Conservation (phyloP, 805 yeast genomes). For the Lipomyces spencermartinsiae region DNA sequence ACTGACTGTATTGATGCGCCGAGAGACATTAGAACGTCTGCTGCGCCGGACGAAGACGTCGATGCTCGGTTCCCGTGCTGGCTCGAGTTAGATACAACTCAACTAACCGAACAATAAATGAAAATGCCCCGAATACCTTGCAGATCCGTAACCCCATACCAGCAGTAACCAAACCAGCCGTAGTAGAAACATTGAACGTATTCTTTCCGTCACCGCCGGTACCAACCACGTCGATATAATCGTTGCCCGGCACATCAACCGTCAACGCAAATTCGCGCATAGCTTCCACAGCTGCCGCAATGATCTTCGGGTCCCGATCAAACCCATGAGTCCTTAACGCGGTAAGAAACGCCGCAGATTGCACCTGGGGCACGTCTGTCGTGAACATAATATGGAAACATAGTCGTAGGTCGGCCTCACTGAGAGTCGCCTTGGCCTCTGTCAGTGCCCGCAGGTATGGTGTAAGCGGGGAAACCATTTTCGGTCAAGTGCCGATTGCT, state of each 20-base stretch:
- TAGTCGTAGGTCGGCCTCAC: conserved; percentile 65
- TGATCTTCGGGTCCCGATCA: conserved; percentile 80
- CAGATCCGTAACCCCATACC: conserved; percentile 83
- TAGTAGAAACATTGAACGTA: conserved; percentile 94
- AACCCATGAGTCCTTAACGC: conserved; percentile 74
- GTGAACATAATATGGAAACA: conserved; percentile 69
- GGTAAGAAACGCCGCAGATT: conserved; percentile 78
- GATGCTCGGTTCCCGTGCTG: conserved; percentile 96
- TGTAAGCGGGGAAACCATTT: conserved; percentile 44
- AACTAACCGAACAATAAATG: not conserved
- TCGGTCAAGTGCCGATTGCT: not conserved
- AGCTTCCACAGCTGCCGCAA: conserved; percentile 84
- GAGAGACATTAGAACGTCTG: conserved; percentile 79
- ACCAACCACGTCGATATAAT: conserved; percentile 89
- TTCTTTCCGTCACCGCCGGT: conserved; percentile 99
- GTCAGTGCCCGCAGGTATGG: conserved; percentile 73
- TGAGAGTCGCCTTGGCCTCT: conserved; percentile 63
- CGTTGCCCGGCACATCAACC: conserved; percentile 51
- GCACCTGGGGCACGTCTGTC: conserved; percentile 68
- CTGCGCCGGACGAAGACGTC: conserved; percentile 91
- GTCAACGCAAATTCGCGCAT: conserved; percentile 68
- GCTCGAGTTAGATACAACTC: not conserved
- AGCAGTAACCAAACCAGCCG: conserved; percentile 91
- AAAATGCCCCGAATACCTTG: conserved; percentile 50
- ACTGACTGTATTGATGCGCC: conserved; percentile 84